phyloP scores from a whole-genome alignment of 1,284 basidiomycete species.

The Apiotrichum porosum region DNA sequence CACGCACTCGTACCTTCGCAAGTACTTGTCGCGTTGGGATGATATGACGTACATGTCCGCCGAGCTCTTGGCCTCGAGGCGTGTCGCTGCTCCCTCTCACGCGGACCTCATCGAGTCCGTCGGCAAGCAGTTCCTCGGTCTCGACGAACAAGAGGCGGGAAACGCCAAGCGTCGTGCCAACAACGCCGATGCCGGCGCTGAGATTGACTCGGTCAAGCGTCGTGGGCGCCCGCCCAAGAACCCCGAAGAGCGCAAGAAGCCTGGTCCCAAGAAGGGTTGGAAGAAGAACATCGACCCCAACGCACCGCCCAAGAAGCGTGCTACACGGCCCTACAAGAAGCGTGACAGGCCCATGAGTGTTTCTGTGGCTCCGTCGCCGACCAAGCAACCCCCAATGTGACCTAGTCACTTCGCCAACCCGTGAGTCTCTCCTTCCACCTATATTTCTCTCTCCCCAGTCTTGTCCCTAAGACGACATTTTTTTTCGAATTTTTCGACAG shows the following conservation, averaged over 20 bases:
- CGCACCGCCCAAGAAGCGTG: slow-evolving; percentile 14
- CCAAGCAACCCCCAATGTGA: slow-evolving; percentile 4
- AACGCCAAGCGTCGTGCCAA: slow-evolving; percentile 9
- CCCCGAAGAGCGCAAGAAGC: slow-evolving; percentile 35
- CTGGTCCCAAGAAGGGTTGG: slow-evolving; percentile 44
- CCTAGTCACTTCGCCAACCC: background rate
- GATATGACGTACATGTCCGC: slow-evolving; percentile 36
- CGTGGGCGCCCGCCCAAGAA: slow-evolving; percentile 16
- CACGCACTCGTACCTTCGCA: slow-evolving; percentile 24
- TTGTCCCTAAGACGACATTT: slow-evolving; percentile 19
- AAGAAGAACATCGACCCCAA: slow-evolving; percentile 26
- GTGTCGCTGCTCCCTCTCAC: slow-evolving; percentile 24
- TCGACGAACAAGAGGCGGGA: slow-evolving; percentile 20
- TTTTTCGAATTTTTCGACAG: slow-evolving; percentile 18
- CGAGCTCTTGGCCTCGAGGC: slow-evolving; percentile 25
- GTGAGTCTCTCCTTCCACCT: background rate
- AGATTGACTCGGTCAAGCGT: slow-evolving; percentile 11
- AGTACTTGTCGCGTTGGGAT: slow-evolving; percentile 43
- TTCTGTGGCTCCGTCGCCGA: slow-evolving; percentile 7
- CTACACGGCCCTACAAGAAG: slow-evolving; percentile 9
- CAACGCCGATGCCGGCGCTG: slow-evolving; percentile 6
- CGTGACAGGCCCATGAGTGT: slow-evolving; percentile 1
- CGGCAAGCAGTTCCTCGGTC: slow-evolving; percentile 34
- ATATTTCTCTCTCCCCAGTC: background rate
- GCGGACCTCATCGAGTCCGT: slow-evolving; percentile 34